A percentile compares a stretch with the other conserved stretches of the same genome.
Conservation (phyloP, 1,139 yeast species). For the Arxiozyma telluris region DNA sequence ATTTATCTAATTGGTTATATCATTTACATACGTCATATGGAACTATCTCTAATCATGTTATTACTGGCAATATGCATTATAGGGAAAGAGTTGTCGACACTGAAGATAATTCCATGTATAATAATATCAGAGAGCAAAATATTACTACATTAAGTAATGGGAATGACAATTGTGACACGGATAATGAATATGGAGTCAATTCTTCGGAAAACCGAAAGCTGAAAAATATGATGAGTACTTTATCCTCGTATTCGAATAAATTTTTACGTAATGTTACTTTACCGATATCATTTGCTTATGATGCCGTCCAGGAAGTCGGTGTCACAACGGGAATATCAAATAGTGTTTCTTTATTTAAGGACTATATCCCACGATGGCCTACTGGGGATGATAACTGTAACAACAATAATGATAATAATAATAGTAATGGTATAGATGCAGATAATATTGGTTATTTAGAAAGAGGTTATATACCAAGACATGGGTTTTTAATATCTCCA, state of each 20-base stretch:
- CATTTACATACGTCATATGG: conserved; percentile 25
- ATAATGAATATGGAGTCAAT: not conserved
- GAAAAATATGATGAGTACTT: not conserved
- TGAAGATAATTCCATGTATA: conserved; percentile 5
- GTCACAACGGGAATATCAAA: conserved; percentile 26
- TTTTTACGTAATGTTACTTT: conserved; percentile 25
- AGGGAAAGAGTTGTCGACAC: conserved; percentile 11
- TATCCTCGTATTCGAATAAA: conserved; percentile 4
- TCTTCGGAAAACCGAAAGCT: not conserved
- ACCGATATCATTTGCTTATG: conserved; percentile 29
- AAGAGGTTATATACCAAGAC: conserved; percentile 8
- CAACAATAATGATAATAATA: not conserved
- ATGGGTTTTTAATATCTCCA: conserved; percentile 28
- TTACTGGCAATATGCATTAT: conserved; percentile 26
- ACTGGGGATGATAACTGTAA: conserved; percentile 2
- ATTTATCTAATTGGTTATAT: conserved; percentile 28
- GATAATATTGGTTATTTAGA: not conserved
- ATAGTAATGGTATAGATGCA: not conserved
- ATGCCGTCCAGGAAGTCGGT: conserved; percentile 31
- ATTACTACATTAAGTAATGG: not conserved
- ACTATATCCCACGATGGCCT: conserved; percentile 22
- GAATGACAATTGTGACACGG: not conserved
- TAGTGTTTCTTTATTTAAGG: conserved; percentile 24
- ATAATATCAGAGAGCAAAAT: not conserved
- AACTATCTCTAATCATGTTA: conserved; percentile 24